Evolutionary conservation across 192 early-diverging fungal species (phyloP), one percentile per base, ranked within the genome.

Genomic region (Thamnidium elegans): DNA sequence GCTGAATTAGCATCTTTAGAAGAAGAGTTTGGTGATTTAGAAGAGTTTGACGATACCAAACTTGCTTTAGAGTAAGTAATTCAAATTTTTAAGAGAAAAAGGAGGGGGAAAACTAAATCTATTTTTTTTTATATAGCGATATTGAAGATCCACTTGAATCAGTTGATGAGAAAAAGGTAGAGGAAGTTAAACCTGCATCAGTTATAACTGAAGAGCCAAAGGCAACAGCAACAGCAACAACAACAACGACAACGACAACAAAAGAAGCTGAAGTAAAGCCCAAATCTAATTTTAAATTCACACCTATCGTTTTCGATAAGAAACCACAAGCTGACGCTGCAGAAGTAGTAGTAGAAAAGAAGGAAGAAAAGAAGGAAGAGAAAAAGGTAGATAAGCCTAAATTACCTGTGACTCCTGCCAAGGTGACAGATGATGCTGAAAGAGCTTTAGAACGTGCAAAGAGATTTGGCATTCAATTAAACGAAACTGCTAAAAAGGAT

Each of bases 401-500:
- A 10, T 74, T 72, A 1, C 69, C 76, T 3, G 8, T 63, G 44
- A 17, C 46, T 63, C 36, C 59, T 66, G 34, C 56, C 58, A 48
- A 47, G 20, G 54, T 64, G 42, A 69, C 63, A 42, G 55, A 71
- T 20, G 76, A 82, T 15, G 55, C 66, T 7, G 48, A 77, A 45
- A 48, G 31, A 30, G 60, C 63, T 6, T 34, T 65, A 44, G 69
- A 71, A 43, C 61, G 69, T 21, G 72, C 62, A 31, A 78, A 75
- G 58, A 65, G 81, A 26, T 83, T 84, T 66, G 81, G 81, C 23
- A 68, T 75, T 26, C 66, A 72, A 55, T 46, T 82, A 20, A 72
- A 68, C 15, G 82, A 86, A 34, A 58, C 76, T 10, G 77, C 77
- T 42, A 82, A 80, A 59, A 77, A 79, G 15, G 36, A 74, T 7